Evolutionary conservation across 345 rosid genomes (phyloP), one percentile per base, ranked within the genome.

Genomic region (Excoecaria agallocha): DNA sequence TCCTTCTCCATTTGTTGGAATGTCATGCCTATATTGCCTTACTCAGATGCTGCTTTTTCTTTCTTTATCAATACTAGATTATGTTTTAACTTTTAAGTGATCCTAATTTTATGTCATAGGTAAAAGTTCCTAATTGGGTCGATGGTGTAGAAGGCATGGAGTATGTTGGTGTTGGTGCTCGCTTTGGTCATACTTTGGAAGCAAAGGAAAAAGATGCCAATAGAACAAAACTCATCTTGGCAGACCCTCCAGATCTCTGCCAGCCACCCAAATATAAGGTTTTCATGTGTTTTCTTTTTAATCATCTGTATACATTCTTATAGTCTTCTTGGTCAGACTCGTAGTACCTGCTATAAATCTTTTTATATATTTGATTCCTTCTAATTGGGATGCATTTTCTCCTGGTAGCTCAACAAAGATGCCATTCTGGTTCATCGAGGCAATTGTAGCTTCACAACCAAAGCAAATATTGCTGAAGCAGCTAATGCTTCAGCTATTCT

Each of bases 161-260:
- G 82, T 93, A 87, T 79, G 98, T 91, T 80, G 98, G 98, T 59
- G 91, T 93, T 66, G 96, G 98, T 74, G 98, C 98, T 80, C 90
- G 98, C 54, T 93, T 93, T 74, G 98, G 98, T 60, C 87, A 74
- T 43, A 89, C 96, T 17, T 86, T 93, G 86, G 98, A 88, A 76
- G 85, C 96, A 0, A 87, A 91, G 81, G 98, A 93, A 83, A 93
- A 88, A 66, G 92, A 88, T 78, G 96, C 96, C 62, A 88, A 82
- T 51, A 83, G 72, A 63, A 85, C 85, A 13, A 79, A 50, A 71
- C 87, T 93, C 73, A 86, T 83, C 65, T 58, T 91, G 52, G 89
- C 96, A 39, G 94, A 93, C 68, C 98, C 98, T 76, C 93, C 89
- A 81, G 92, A 93, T 76, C 89, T 86, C 74, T 93, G 98, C 82